Percentiles rank a stretch among this genome's conserved stretches.
phyloP scores from a whole-genome alignment of 306 rosid species.

The Biancaea sappan region DNA sequence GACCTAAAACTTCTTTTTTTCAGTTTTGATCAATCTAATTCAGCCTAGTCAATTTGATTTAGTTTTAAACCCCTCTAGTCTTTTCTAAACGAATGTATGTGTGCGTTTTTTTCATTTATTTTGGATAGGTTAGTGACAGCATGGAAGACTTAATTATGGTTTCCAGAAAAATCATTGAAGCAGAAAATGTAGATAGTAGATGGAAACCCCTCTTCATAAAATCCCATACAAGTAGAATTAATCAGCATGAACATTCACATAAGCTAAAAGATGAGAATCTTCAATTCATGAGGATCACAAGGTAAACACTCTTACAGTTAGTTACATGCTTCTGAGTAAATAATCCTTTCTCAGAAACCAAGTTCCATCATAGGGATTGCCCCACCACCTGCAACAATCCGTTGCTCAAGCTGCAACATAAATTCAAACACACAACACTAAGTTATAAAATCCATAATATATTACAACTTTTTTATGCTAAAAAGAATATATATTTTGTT shows the following conservation, averaged over 20 bases:
- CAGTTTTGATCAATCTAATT: too few species aligned
- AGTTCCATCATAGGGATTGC: constrained; percentile 71
- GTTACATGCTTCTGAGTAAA: constrained; percentile 44
- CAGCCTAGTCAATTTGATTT: too few species aligned
- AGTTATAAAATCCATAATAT: constrained; percentile 5
- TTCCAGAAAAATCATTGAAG: constrained; percentile 15
- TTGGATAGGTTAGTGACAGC: constrained; percentile 23
- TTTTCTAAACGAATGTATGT: too few species aligned
- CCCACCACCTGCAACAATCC: constrained; percentile 92
- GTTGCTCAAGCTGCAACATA: constrained; percentile 86
- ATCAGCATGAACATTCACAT: constrained; percentile 38
- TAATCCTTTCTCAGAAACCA: constrained; percentile 52
- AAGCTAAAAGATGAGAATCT: constrained; percentile 45
- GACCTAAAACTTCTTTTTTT: too few species aligned
- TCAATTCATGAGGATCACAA: constrained; percentile 36
- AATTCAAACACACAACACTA: constrained; percentile 12
- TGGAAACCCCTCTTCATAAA: constrained; percentile 36
- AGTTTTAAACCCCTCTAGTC: too few species aligned
- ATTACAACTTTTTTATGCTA: background rate
- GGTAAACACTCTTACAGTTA: constrained; percentile 26
- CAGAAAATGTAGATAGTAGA: constrained; percentile 23
- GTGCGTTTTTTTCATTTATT: too few species aligned
- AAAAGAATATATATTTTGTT: background rate
- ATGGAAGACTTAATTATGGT: constrained; percentile 34
- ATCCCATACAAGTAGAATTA: constrained; percentile 43